Conservation (phyloP, 192 early-diverging fungal genomes). For the Phycomyces blakesleeanus region DNA sequence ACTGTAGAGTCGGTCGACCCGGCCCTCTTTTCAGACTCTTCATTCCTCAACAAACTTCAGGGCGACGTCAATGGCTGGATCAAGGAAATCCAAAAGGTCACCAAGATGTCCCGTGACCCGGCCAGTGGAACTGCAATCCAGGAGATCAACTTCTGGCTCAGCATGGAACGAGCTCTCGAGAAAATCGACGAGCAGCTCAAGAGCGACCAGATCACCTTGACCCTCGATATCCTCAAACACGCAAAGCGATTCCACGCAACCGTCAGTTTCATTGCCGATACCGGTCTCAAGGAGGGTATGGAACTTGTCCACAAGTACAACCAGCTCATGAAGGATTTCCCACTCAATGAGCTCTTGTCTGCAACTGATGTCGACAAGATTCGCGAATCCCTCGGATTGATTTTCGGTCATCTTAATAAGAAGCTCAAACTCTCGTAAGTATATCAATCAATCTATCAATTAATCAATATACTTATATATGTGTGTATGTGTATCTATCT, state of each 20-base stretch:
- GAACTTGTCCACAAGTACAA: conserved; percentile 94
- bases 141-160: conserved; percentile 99
- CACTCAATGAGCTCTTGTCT: conserved; percentile 92
- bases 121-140: conserved; percentile 88
- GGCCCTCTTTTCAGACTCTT: conserved; percentile 70
- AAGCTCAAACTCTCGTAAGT: conserved; percentile 89
- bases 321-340: conserved; percentile 98
- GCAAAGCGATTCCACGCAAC: conserved; percentile 99
- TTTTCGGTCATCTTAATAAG: conserved; percentile 96
- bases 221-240: conserved; percentile 89
- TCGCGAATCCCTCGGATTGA: conserved; percentile 65
- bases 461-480: no score
- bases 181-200: conserved; percentile 94
- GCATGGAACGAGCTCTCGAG: conserved; percentile 91
- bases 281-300: conserved; percentile 90
- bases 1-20: conserved; percentile 74
- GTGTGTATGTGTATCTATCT: no score
- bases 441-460: no score
- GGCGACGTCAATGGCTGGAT: conserved; percentile 97
- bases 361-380: conserved; percentile 89
- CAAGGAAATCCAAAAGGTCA: conserved; percentile 99
- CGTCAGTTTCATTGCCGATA: conserved; percentile 95
- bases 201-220: conserved; percentile 84
- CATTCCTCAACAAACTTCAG: conserved; percentile 92
- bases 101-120: conserved; percentile 90